A percentile compares a stretch with the other conserved stretches of the same genome.
Conservation (phyloP, 768 basidiomycete genomes). For the Terana coerulea region DNA sequence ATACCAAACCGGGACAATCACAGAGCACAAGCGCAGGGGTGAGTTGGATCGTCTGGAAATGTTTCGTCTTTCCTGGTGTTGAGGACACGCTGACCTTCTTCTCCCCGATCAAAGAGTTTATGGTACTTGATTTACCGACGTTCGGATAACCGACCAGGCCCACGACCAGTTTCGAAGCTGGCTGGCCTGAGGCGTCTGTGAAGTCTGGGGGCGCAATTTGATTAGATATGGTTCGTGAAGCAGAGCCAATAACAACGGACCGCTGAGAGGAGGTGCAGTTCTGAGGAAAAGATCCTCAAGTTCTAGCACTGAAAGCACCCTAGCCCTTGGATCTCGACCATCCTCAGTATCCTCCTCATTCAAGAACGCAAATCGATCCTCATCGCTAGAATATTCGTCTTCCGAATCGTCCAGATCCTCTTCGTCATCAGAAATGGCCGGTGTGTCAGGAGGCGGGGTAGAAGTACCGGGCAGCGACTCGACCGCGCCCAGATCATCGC, state of each 20-base stretch:
- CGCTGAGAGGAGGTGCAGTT: constrained; percentile 65
- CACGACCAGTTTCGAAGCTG: constrained; percentile 65
- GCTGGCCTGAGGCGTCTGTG: constrained; percentile 48
- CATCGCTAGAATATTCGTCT: constrained; percentile 23
- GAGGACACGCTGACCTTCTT: constrained; percentile 98
- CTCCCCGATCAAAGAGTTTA: constrained; percentile 93
- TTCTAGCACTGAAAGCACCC: constrained; percentile 81
- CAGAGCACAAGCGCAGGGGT: constrained; percentile 84
- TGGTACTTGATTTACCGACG: constrained; percentile 97
- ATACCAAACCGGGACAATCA: constrained; percentile 97
- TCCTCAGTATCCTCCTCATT: constrained; percentile 49
- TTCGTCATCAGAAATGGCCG: constrained; percentile 19
- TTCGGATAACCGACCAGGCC: constrained; percentile 98
- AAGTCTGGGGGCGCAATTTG: constrained; percentile 45
- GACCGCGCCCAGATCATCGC: constrained; percentile 24
- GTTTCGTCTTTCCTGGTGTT: constrained; percentile 98
- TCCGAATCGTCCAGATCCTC: constrained; percentile 22
- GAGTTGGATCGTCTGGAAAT: constrained; percentile 98
- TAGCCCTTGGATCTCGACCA: constrained; percentile 59
- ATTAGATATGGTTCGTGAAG: not conserved
- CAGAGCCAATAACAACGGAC: constrained; percentile 36
- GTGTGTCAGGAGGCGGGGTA: not conserved
- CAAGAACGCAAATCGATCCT: constrained; percentile 45
- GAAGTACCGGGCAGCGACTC: not conserved
- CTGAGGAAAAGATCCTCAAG: constrained; percentile 78